Base-by-base conservation (phyloP, 257 asterid genomes). In the Gentiana straminea region DNA sequence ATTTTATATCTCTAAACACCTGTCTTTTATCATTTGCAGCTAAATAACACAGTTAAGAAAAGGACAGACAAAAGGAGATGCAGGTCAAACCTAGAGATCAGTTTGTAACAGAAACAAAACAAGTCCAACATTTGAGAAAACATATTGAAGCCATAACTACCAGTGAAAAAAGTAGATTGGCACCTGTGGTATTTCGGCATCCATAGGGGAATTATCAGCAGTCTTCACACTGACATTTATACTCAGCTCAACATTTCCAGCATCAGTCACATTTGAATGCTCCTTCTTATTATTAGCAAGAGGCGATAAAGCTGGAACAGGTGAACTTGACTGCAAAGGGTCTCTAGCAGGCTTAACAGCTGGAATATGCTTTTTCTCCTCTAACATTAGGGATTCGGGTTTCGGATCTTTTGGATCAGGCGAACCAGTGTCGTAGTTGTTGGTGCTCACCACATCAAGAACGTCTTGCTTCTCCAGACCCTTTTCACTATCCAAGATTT, bases 391-490 rank as follows among this genome's bases (percentile, higher is more conserved):
- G 49, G 75, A 52, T 73, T 84, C 89, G 12, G 74, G 71, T 67
- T 70, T 72, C 8, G 62, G 67, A 58, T 73, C 54, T 71, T 24
- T 79, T 65, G 66, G 82, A 52, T 63, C 81, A 0, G 79, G 74
- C 55, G 36, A 39, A 41, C 60, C 67, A 60, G 67, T 57, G 43
- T 74, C 84, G 33, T 63, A 68, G 63, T 79, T 77, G 24, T 24
- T 24, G 56, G 73, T 76, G 75, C 85, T 84, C 60, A 75, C 76
- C 68, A 80, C 66, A 44, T 72, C 83, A 52, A 84, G 75, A 52
- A 79, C 84, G 41, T 77, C 91, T 65, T 73, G 80, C 67, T 75
- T 75, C 64, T 70, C 88, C 32, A 66, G 64, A 46, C 52, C 57
- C 60, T 62, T 80, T 9, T 70, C 80, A 39, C 64, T 63, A 58